phyloP scores from a whole-genome alignment of 352 stramenopile species.

The Phytophthora syringae region DNA sequence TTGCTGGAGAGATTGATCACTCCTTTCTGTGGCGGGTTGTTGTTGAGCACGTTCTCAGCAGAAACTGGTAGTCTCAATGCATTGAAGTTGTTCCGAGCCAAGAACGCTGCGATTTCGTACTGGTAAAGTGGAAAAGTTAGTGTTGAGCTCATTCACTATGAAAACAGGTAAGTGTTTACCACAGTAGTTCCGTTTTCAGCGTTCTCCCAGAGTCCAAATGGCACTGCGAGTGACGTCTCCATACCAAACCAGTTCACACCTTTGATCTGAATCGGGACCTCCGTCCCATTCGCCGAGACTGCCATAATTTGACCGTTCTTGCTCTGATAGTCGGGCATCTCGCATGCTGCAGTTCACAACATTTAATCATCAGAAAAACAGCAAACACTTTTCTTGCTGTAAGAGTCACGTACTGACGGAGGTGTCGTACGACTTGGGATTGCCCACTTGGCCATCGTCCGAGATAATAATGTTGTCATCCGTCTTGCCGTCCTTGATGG shows the following conservation, averaged over 20 bases:
- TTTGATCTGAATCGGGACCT: slow-evolving; percentile 62
- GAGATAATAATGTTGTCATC: slow-evolving; percentile 48
- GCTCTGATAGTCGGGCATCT: slow-evolving; percentile 66
- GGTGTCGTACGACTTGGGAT: slow-evolving; percentile 59
- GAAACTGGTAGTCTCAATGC: slow-evolving; percentile 63
- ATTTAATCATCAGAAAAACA: slow-evolving; percentile 1
- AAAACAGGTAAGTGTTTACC: too few species aligned
- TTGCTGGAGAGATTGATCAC: slow-evolving; percentile 73
- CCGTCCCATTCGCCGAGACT: slow-evolving; percentile 58
- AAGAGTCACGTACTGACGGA: slow-evolving; percentile 35
- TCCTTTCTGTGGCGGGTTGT: slow-evolving; percentile 46
- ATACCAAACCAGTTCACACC: slow-evolving; percentile 83
- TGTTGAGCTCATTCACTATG: neutral
- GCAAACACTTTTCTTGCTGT: neutral
- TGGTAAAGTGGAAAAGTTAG: slow-evolving; percentile 19
- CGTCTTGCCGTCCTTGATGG: slow-evolving; percentile 52
- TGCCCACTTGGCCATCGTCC: slow-evolving; percentile 60
- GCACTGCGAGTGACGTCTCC: slow-evolving; percentile 62
- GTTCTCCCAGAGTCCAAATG: slow-evolving; percentile 78
- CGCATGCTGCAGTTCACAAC: slow-evolving; percentile 32
- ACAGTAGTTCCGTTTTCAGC: slow-evolving; percentile 63
- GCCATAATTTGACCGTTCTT: slow-evolving; percentile 59
- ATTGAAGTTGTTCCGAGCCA: slow-evolving; percentile 78
- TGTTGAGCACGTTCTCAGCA: slow-evolving; percentile 62
- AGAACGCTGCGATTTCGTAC: slow-evolving; percentile 68